Evolutionary conservation across 164 flowering plant genomes (phyloP).

Genomic region (Litsea cubeba): DNA sequence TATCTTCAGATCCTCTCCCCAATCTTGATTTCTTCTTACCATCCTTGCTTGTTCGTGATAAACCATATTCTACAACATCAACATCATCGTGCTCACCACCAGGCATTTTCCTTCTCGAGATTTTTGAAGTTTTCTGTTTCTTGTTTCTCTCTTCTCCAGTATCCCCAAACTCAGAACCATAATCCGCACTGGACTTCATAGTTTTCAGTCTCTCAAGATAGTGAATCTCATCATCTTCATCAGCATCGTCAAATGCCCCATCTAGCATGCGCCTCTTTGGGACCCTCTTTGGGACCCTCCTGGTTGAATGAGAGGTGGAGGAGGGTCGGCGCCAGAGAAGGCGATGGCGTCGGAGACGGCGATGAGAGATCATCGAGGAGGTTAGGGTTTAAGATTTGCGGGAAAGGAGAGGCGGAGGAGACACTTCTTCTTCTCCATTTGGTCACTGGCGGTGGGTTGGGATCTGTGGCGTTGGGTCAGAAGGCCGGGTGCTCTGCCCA

Average conservation of each 20-base stretch:
- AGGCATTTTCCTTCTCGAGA: too few relatives aligned
- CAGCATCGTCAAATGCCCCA: conserved; percentile 7
- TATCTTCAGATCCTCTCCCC: neutral
- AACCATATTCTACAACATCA: conserved; percentile 1
- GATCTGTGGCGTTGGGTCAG: too few relatives aligned
- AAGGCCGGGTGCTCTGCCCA: too few relatives aligned
- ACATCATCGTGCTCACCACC: neutral
- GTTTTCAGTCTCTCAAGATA: conserved; percentile 6
- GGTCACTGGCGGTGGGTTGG: too few relatives aligned
- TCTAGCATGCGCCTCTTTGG: conserved; percentile 18
- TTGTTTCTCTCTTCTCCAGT: neutral
- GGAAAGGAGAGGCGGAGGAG: too few relatives aligned
- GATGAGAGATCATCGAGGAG: too few relatives aligned
- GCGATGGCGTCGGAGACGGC: too few relatives aligned
- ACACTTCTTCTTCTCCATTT: too few relatives aligned
- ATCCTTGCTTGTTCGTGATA: neutral
- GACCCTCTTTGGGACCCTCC: too few relatives aligned
- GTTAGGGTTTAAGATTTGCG: too few relatives aligned
- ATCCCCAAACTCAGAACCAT: conserved; percentile 1
- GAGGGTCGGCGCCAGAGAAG: too few relatives aligned
- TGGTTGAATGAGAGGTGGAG: too few relatives aligned
- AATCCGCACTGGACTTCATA: neutral
- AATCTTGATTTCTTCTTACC: conserved; percentile 8
- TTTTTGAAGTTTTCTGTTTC: conserved; percentile 3
- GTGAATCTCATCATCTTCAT: conserved; percentile 9